These are phyloP conservation scores for Ichthyophthirius multifiliis DNA, from an alignment of 169 alveolate species.

Conservation along the genomic window DNA sequence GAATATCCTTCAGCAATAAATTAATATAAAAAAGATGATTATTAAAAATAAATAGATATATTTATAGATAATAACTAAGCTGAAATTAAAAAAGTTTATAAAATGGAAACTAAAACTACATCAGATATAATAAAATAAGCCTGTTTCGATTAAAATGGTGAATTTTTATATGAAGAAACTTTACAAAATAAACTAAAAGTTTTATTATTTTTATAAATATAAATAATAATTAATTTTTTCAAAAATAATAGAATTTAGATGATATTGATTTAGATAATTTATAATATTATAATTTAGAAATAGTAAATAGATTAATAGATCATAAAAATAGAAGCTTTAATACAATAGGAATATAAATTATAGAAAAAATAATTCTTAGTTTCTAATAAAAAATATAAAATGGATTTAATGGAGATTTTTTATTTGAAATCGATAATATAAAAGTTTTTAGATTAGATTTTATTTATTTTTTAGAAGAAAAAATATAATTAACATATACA, in stretches of 20 bases:
- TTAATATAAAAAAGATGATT: background rate
- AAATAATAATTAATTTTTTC: too few species aligned
- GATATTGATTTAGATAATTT: background rate
- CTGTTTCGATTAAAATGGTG: background rate
- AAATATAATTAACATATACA: background rate
- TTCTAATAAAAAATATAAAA: background rate
- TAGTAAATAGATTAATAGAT: background rate
- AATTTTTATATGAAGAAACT: background rate
- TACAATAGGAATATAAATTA: background rate
- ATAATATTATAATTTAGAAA: background rate
- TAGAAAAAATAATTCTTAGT: background rate
- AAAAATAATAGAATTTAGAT: background rate
- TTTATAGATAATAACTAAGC: background rate
- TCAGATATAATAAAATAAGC: background rate
- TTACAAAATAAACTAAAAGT: background rate
- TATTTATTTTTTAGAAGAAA: background rate
- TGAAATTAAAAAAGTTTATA: background rate
- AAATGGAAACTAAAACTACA: background rate
- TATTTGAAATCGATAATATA: background rate
- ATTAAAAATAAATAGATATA: background rate
- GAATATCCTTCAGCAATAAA: background rate
- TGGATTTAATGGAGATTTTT: background rate
- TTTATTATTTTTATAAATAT: background rate
- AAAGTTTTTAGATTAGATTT: background rate
- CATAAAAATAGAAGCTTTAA: background rate